These are phyloP conservation scores for Russula lepida DNA, from an alignment of 768 basidiomycete species.

Conservation along the genomic window DNA sequence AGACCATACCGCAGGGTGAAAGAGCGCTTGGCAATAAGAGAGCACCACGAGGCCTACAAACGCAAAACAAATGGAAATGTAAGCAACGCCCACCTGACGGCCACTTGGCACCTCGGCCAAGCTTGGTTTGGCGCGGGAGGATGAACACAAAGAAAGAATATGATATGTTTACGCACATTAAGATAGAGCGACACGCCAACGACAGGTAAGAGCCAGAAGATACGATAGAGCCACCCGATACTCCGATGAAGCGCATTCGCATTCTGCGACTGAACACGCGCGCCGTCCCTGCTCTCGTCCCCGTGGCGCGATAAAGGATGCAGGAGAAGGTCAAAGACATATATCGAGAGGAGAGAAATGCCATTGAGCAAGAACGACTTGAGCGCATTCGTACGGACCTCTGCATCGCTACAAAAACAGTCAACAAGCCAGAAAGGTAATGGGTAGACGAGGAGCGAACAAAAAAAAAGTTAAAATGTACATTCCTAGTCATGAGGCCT, in stretches of 20 bases:
- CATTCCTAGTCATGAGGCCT: constrained; percentile 49
- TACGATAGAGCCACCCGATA: constrained; percentile 67
- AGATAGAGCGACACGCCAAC: constrained; percentile 70
- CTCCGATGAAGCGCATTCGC: constrained; percentile 71
- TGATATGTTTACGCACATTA: constrained; percentile 50
- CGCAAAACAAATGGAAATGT: constrained; percentile 12
- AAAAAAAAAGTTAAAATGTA: constrained; percentile 5
- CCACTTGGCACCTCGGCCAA: too few relatives aligned
- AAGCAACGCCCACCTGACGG: background rate
- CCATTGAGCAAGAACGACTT: constrained; percentile 70
- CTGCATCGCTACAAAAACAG: constrained; percentile 47
- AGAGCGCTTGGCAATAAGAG: constrained; percentile 63
- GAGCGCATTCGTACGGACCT: constrained; percentile 64
- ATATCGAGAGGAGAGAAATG: constrained; percentile 64
- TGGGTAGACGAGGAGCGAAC: background rate
- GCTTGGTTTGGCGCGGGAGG: background rate
- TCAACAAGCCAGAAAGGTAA: background rate
- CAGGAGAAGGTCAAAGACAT: constrained; percentile 65
- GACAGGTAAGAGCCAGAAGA: constrained; percentile 74
- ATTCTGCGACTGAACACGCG: constrained; percentile 44
- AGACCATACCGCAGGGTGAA: constrained; percentile 62
- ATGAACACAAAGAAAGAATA: background rate
- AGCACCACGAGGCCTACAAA: constrained; percentile 69
- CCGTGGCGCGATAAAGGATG: constrained; percentile 49
- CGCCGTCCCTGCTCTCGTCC: background rate